phyloP scores from a whole-genome alignment of 192 early-diverging fungal species.

The Dimargaris cristalligena region DNA sequence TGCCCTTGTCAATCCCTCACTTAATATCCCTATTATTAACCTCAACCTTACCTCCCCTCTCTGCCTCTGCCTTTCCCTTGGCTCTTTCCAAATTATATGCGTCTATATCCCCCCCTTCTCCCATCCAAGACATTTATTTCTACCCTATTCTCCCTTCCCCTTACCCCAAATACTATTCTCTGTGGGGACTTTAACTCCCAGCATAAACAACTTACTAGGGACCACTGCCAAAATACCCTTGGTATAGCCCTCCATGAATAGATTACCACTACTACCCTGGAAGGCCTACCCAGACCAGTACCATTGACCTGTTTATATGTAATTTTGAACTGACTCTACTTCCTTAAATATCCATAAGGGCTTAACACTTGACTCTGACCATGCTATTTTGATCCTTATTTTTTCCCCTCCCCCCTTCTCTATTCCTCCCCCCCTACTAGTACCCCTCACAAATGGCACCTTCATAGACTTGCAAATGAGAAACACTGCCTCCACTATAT shows the following conservation, averaged over 20 bases:
- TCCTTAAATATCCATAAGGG: too few species aligned
- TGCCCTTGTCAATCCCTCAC: conserved; percentile 4
- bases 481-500: neutral
- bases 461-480: neutral
- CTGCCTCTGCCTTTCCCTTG: neutral
- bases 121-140: neutral
- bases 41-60: neutral
- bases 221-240: neutral
- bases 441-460: neutral
- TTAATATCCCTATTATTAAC: neutral
- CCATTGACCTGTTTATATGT: too few species aligned
- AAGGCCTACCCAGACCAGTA: too few species aligned
- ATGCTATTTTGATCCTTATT: neutral
- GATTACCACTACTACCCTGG: too few species aligned
- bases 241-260: too few species aligned
- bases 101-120: conserved; percentile 9
- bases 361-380: neutral
- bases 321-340: too few species aligned
- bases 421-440: neutral
- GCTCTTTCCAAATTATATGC: conserved; percentile 9
- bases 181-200: conserved; percentile 13
- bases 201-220: neutral
- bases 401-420: neutral
- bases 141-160: conserved; percentile 11
- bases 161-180: conserved; percentile 7